Evolutionary conservation across 345 rosid genomes (phyloP).

Genomic region (Chamaenerion angustifolium): DNA sequence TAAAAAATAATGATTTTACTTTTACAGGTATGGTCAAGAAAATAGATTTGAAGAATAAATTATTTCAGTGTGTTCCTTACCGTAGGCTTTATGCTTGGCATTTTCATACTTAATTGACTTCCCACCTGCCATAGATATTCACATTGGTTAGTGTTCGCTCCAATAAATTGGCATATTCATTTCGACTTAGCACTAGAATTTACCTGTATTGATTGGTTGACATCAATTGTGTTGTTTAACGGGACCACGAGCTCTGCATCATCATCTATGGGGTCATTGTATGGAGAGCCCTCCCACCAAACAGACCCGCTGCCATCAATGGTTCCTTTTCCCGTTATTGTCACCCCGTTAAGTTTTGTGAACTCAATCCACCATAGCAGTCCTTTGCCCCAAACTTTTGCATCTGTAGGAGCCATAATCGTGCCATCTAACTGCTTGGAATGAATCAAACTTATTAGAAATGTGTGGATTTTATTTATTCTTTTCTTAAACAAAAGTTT

Average conservation of each 20-base stretch:
- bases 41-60: neutral
- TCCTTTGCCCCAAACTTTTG: slow-evolving; percentile 13
- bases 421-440: slow-evolving; percentile 22
- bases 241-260: slow-evolving; percentile 31
- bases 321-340: slow-evolving; percentile 20
- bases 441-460: neutral
- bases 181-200: slow-evolving; percentile 9
- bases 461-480: neutral
- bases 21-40: neutral
- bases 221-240: slow-evolving; percentile 31
- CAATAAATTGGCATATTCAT: no score
- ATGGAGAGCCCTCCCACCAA: slow-evolving; percentile 25
- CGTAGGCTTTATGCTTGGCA: slow-evolving; percentile 86
- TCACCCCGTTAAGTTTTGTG: slow-evolving; percentile 10
- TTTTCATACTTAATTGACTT: slow-evolving; percentile 42
- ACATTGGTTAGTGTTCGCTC: no score
- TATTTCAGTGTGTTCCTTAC: slow-evolving; percentile 32
- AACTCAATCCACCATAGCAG: slow-evolving; percentile 22
- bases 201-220: slow-evolving; percentile 62
- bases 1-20: neutral
- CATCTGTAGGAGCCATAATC: slow-evolving; percentile 23
- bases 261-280: slow-evolving; percentile 13
- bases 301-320: slow-evolving; percentile 26
- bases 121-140: slow-evolving; percentile 36
- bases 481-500: neutral